Percentiles rank a stretch among this genome's conserved stretches.
phyloP scores from a whole-genome alignment of 257 asterid genomes.

The Eustoma russellianum region DNA sequence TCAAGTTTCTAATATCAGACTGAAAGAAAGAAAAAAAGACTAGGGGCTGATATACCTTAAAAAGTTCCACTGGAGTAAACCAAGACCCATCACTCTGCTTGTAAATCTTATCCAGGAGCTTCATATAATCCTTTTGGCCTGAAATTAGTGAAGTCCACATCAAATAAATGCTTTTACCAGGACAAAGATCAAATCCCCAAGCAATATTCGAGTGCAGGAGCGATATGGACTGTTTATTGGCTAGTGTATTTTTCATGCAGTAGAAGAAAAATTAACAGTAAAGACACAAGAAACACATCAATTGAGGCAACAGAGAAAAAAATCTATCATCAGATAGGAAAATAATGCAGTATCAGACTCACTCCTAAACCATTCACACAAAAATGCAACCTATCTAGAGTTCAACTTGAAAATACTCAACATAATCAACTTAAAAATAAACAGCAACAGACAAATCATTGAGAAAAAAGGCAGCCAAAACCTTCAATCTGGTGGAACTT shows the following conservation, averaged over 20 bases:
- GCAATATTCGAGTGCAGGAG: background rate
- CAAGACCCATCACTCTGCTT: slow-evolving; percentile 85
- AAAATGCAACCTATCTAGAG: background rate
- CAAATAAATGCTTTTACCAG: no score
- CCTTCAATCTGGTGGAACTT: slow-evolving; percentile 78
- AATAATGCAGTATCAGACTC: no score
- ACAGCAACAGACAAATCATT: background rate
- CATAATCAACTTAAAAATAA: background rate
- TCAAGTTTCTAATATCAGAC: background rate
- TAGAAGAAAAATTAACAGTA: background rate
- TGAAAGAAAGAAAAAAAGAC: background rate
- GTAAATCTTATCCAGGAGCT: slow-evolving; percentile 76
- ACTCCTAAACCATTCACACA: background rate
- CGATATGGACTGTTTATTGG: background rate
- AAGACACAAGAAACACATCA: background rate
- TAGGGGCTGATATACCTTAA: slow-evolving; percentile 48
- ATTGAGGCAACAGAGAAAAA: background rate
- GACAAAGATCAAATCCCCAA: background rate
- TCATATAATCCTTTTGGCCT: slow-evolving; percentile 49
- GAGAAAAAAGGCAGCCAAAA: slow-evolving; percentile 5
- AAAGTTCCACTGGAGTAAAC: slow-evolving; percentile 98
- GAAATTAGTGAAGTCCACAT: no score
- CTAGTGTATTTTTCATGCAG: no score
- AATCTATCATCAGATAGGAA: no score
- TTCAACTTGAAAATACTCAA: background rate